These are phyloP conservation scores for Vachellia collinsii DNA, from an alignment of 306 rosid species.

Conservation along the genomic window DNA sequence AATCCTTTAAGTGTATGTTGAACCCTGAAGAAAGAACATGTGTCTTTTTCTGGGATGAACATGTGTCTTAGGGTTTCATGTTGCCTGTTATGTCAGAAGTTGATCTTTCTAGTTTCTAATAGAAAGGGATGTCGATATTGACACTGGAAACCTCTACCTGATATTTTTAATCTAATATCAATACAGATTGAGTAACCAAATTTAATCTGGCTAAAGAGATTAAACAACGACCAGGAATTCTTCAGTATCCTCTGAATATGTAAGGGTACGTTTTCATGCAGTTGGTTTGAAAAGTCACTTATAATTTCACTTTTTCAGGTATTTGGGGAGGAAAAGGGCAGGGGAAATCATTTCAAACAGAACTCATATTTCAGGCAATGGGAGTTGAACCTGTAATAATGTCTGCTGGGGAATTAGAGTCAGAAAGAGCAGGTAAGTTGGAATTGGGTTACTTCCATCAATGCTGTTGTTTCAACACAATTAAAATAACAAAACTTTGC, in stretches of 20 bases:
- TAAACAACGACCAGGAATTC: conserved; percentile 6
- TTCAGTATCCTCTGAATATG: conserved; percentile 16
- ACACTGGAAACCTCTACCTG: not conserved
- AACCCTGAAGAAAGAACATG: conserved; percentile 5
- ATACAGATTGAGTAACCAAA: conserved; percentile 1
- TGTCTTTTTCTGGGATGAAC: conserved; percentile 13
- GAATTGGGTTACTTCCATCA: conserved; percentile 31
- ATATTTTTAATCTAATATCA: not conserved
- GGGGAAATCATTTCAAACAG: conserved; percentile 97
- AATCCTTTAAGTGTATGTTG: not conserved
- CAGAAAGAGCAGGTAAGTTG: conserved; percentile 92
- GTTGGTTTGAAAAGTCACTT: conserved; percentile 12
- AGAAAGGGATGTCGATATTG: conserved; percentile 21
- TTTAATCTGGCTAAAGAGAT: conserved; percentile 18
- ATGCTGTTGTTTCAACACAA: conserved; percentile 7
- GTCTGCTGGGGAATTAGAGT: conserved; percentile 98
- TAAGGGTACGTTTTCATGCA: conserved; percentile 11
- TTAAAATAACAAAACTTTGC: not conserved
- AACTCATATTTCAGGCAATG: conserved; percentile 90
- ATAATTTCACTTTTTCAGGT: conserved; percentile 47
- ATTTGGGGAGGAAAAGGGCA: conserved; percentile 99
- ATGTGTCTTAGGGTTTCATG: conserved; percentile 1
- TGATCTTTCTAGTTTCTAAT: not conserved
- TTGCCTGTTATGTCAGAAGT: conserved; percentile 6
- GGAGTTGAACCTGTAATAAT: conserved; percentile 92